phyloP scores from a whole-genome alignment of 1,284 basidiomycete species.

The Tilletiaria anomala region DNA sequence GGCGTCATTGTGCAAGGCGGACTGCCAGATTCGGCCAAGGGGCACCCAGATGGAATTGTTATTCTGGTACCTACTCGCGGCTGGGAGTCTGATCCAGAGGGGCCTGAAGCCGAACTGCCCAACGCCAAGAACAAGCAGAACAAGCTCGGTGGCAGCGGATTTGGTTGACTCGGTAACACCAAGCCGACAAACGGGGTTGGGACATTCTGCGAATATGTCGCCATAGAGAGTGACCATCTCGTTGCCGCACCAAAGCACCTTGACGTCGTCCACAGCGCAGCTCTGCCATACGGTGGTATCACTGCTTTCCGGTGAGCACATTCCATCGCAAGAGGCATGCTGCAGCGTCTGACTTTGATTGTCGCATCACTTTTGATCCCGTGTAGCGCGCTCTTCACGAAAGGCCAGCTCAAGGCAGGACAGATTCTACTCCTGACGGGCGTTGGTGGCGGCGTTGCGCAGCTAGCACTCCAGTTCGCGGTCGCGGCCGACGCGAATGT shows the following conservation, averaged over 20 bases:
- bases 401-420: constrained; percentile 52
- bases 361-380: constrained; percentile 44
- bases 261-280: constrained; percentile 54
- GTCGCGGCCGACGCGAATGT: constrained; percentile 64
- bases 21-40: constrained; percentile 46
- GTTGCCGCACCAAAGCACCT: constrained; percentile 57
- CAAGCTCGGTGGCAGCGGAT: constrained; percentile 20
- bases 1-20: constrained; percentile 50
- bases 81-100: constrained; percentile 55
- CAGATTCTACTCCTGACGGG: constrained; percentile 58
- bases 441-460: constrained; percentile 56
- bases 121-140: constrained; percentile 17
- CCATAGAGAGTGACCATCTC: constrained; percentile 56
- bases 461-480: constrained; percentile 61
- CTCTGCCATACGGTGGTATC: constrained; percentile 60
- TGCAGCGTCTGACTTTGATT: too few relatives aligned
- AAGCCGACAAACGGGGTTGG: constrained; percentile 42
- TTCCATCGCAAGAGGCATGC: too few relatives aligned
- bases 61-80: constrained; percentile 60
- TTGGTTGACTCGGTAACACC: constrained; percentile 28
- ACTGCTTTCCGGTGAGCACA: constrained; percentile 68
- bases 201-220: constrained; percentile 62
- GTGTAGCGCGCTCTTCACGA: constrained; percentile 52
- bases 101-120: constrained; percentile 28
- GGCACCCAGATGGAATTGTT: constrained; percentile 44